Base-by-base conservation (phyloP, 768 basidiomycete genomes). In the Suillus americanus region DNA sequence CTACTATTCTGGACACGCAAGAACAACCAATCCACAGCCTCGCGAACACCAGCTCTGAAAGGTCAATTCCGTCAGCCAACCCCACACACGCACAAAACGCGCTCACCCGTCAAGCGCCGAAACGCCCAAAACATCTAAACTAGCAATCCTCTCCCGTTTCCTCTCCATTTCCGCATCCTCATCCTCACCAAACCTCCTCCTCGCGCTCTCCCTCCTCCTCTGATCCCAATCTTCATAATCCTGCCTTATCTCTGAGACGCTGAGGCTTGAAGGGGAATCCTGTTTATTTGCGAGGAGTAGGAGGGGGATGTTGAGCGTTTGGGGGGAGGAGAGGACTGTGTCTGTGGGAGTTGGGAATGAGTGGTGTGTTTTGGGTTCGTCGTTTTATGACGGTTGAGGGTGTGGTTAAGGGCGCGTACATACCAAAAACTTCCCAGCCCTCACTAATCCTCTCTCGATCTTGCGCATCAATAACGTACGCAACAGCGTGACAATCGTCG, bases 361-460 rank as follows among this genome's bases (percentile, higher is more conserved):
- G 7, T 2, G 60, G 67, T 62, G 30, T 51, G 16, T 51, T 28
- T 51, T 51, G 18, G 54, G 59, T 41, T 54, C 50, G 57, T 75
- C 59, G 70, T 64, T 40, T 38, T 12, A 18, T 54, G 35, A 57
- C 46, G 41, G 64, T 40, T 10, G 37, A 51, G 16, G 33, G 48
- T 35, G 59, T 57, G 23, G 53, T 46, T 45, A 60, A 28, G 28
- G 33, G 43, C 13, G 16, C 6, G 8, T 23, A 77, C 92, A 64
- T 76, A 97, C 97, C 95, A 70, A 99, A 99, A 9, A 95, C 96
- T 67, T 94, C 92, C 97, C 97, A 99, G 18, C 94, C 94, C 81
- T 99, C 97, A 56, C 89, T 86, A 33, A 99, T 80, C 45, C 97
- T 81, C 71, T 94, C 94, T 40, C 89, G 80, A 80, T 99, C 97